phyloP scores from a whole-genome alignment of 768 basidiomycete species.

The Lactifluus subvellereus region DNA sequence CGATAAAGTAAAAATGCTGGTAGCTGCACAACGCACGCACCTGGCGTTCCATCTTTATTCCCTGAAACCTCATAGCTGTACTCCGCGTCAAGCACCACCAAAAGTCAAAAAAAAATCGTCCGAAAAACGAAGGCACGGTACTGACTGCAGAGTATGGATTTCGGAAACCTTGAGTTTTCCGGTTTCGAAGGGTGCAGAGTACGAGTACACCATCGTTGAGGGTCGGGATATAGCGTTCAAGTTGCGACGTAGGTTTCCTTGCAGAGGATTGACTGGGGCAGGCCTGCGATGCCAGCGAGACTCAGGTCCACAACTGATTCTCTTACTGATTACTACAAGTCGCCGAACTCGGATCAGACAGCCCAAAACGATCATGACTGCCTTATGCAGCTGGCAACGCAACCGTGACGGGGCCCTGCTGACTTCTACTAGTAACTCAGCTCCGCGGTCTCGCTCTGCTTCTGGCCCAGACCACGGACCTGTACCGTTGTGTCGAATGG shows the following conservation, averaged over 20 bases:
- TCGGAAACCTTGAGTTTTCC: slow-evolving; percentile 25
- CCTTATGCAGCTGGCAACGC: neutral
- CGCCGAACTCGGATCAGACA: neutral
- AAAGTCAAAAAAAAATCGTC: neutral
- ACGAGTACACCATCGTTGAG: slow-evolving; percentile 15
- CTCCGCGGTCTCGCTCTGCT: too few species aligned
- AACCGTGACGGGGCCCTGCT: too few species aligned
- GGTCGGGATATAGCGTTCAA: neutral
- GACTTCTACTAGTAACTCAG: too few species aligned
- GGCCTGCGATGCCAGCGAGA: neutral
- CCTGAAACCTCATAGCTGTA: slow-evolving; percentile 25
- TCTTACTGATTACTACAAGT: neutral
- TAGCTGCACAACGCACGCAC: slow-evolving; percentile 5
- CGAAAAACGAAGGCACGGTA: neutral
- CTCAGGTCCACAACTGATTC: neutral
- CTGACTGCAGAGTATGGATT: slow-evolving; percentile 22
- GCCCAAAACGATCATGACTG: slow-evolving; percentile 8
- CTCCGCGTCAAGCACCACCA: neutral
- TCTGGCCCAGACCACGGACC: too few species aligned
- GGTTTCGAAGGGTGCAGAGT: slow-evolving; percentile 14
- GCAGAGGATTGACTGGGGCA: neutral
- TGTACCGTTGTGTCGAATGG: too few species aligned
- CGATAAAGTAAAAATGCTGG: neutral
- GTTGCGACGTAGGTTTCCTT: neutral
- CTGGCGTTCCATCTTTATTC: slow-evolving; percentile 20